Evolutionary conservation across 805 yeast species (phyloP).

Genomic region (Candida schatavii): DNA sequence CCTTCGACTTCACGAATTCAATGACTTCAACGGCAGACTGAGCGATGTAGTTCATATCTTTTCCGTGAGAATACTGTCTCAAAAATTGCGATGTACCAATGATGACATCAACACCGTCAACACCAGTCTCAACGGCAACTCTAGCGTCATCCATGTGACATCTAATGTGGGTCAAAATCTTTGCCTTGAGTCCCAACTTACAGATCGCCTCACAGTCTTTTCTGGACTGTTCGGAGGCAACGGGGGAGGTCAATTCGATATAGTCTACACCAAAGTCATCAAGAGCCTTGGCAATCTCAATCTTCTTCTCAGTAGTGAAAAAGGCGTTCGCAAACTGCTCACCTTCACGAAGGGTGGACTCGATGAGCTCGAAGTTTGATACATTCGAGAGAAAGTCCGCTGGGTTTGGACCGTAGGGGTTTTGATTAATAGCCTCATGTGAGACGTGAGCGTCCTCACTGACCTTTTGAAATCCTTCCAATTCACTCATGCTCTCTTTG

Average conservation of each 20-base stretch:
- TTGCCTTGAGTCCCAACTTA: slow-evolving; percentile 93
- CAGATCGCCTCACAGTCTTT: slow-evolving; percentile 97
- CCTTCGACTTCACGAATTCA: slow-evolving; percentile 94
- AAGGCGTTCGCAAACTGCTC: slow-evolving; percentile 98
- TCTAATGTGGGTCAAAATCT: slow-evolving; percentile 93
- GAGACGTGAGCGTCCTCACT: slow-evolving; percentile 31
- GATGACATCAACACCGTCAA: slow-evolving; percentile 98
- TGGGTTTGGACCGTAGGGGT: slow-evolving; percentile 96
- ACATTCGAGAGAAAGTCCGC: slow-evolving; percentile 90
- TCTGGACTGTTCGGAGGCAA: slow-evolving; percentile 93
- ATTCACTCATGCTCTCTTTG: slow-evolving; percentile 8
- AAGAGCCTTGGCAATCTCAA: slow-evolving; percentile 93
- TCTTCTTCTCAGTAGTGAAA: slow-evolving; percentile 90
- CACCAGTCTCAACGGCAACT: slow-evolving; percentile 97
- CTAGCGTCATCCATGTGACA: slow-evolving; percentile 99
- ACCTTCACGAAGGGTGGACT: slow-evolving; percentile 95
- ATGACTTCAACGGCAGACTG: slow-evolving; percentile 94
- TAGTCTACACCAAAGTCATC: slow-evolving; percentile 98
- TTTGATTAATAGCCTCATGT: slow-evolving; percentile 22
- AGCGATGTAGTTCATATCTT: slow-evolving; percentile 97
- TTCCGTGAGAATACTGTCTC: slow-evolving; percentile 94
- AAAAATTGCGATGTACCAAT: slow-evolving; percentile 96
- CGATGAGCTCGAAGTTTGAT: slow-evolving; percentile 83
- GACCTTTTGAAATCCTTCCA: slow-evolving; percentile 35
- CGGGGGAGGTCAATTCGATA: slow-evolving; percentile 96